Percentiles rank a stretch among this genome's conserved stretches.
phyloP scores from a whole-genome alignment of 352 stramenopile species.

The Pythium rhizo-oryzae region DNA sequence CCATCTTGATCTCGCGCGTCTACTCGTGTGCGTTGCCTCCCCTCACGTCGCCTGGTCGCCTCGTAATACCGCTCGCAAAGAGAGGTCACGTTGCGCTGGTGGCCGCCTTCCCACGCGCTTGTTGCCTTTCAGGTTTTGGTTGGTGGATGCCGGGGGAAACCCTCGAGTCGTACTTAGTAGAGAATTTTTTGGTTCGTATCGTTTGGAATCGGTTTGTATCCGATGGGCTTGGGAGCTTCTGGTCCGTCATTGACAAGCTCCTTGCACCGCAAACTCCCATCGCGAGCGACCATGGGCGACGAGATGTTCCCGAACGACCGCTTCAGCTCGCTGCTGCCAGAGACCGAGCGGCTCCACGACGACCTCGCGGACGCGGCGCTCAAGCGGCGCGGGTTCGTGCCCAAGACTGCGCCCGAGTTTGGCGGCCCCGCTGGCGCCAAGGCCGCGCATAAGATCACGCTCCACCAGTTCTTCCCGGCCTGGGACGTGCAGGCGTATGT shows the following conservation, averaged over 20 bases:
- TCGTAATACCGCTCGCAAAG: background rate
- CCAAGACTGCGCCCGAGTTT: constrained; percentile 72
- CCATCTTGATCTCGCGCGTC: constrained; percentile 61
- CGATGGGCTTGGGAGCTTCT: background rate
- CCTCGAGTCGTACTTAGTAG: constrained; percentile 8
- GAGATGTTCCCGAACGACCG: constrained; percentile 81
- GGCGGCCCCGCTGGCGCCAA: constrained; percentile 27
- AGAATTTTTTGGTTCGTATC: background rate
- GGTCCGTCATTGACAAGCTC: background rate
- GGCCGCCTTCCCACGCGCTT: constrained; percentile 1
- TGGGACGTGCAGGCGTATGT: constrained; percentile 88
- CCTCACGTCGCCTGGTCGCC: background rate
- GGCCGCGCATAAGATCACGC: constrained; percentile 38
- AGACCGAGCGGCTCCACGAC: constrained; percentile 71
- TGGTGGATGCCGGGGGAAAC: constrained; percentile 28
- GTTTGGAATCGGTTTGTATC: constrained; percentile 19
- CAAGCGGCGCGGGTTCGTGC: constrained; percentile 52
- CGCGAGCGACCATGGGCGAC: constrained; percentile 5
- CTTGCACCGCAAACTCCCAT: background rate
- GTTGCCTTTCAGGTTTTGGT: constrained; percentile 26
- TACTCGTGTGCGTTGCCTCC: background rate
- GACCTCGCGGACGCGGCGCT: constrained; percentile 49
- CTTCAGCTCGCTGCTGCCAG: constrained; percentile 77
- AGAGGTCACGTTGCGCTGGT: background rate
- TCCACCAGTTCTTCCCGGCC: constrained; percentile 85